These are phyloP conservation scores for Microbotryum violaceum DNA, from an alignment of 1,284 basidiomycete genomes.

Conservation along the genomic window DNA sequence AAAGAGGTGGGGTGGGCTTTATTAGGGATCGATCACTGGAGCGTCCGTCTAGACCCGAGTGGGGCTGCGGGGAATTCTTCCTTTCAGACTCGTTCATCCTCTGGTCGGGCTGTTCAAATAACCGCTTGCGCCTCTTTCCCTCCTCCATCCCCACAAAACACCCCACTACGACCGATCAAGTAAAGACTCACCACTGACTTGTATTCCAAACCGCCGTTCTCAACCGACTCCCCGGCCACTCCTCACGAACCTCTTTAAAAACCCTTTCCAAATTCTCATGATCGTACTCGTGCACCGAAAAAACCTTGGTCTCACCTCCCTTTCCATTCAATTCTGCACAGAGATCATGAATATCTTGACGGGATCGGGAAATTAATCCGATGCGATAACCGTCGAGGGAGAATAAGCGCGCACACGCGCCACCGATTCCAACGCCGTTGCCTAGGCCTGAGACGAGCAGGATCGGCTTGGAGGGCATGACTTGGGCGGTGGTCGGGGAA, in stretches of 20 bases:
- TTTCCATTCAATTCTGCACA: constrained; percentile 7
- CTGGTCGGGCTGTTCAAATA: too few species aligned
- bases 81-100: too few species aligned
- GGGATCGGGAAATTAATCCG: constrained; percentile 19
- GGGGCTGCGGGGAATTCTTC: too few species aligned
- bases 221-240: constrained; percentile 19
- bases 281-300: constrained; percentile 16
- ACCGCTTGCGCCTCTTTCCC: too few species aligned
- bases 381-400: constrained; percentile 8
- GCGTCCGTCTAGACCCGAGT: neutral
- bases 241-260: constrained; percentile 2
- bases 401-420: constrained; percentile 14
- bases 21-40: neutral
- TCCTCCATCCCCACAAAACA: too few species aligned
- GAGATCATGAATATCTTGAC: constrained; percentile 18
- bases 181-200: constrained; percentile 16
- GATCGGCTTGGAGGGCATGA: constrained; percentile 3
- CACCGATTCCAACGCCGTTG: constrained; percentile 18
- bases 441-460: constrained; percentile 24
- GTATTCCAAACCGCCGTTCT: constrained; percentile 27
- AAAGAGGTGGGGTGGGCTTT: neutral
- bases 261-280: constrained; percentile 8
- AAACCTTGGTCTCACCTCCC: constrained; percentile 15
- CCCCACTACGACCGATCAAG: neutral
- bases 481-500: too few species aligned